Evolutionary conservation across 345 rosid species (phyloP).

Genomic region (Lepidium africanum): DNA sequence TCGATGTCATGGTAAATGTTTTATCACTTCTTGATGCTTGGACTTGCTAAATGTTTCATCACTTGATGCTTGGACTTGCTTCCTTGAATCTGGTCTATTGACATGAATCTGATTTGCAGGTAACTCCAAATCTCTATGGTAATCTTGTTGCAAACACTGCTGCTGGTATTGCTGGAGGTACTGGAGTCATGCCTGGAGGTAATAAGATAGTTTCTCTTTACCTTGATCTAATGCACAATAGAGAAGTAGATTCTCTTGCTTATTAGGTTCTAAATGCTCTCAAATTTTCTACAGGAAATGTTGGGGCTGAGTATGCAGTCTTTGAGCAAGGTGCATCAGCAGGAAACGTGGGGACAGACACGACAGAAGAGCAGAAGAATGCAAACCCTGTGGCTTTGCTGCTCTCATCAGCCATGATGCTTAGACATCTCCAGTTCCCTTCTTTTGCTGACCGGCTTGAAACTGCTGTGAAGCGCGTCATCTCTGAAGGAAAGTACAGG

Average conservation of each 20-base stretch:
- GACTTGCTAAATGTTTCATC: constrained; percentile 2
- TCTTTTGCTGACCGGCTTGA: constrained; percentile 91
- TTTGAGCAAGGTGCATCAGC: constrained; percentile 98
- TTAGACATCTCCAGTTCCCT: constrained; percentile 86
- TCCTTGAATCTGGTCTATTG: background rate
- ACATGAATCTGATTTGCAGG: constrained; percentile 33
- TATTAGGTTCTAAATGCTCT: background rate
- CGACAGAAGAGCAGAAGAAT: constrained; percentile 48
- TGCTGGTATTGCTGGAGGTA: constrained; percentile 96
- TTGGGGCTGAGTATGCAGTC: constrained; percentile 79
- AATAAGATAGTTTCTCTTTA: constrained; percentile 16
- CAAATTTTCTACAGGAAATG: constrained; percentile 46
- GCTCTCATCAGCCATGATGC: constrained; percentile 96
- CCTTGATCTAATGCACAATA: background rate
- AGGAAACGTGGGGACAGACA: constrained; percentile 79
- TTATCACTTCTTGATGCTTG: background rate
- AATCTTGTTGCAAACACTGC: constrained; percentile 89
- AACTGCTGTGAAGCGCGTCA: constrained; percentile 65
- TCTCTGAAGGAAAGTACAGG: constrained; percentile 48
- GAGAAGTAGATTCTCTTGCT: background rate
- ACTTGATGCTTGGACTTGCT: background rate
- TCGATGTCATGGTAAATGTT: constrained; percentile 81
- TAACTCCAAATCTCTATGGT: constrained; percentile 91
- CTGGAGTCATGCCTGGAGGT: constrained; percentile 99
- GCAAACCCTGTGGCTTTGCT: constrained; percentile 90